phyloP scores from a whole-genome alignment of 495 filamentous ascomycete species.

The Lentithecium fluviatile region DNA sequence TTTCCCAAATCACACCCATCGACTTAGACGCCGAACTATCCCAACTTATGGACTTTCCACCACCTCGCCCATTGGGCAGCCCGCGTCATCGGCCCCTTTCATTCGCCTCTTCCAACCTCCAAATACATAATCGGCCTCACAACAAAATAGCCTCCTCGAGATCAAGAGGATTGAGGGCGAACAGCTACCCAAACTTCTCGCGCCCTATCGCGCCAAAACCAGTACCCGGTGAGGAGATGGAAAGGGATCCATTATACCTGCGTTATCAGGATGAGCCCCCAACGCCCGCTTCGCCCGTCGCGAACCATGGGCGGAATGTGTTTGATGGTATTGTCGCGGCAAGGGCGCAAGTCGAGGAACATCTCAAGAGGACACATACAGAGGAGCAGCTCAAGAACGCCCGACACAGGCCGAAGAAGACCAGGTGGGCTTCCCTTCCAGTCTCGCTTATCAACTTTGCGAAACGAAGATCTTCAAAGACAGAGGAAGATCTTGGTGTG shows the following conservation, averaged over 20 bases:
- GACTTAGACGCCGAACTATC: too few relatives aligned
- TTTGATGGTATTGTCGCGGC: too few relatives aligned
- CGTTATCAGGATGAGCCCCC: neutral
- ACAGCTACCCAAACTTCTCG: conserved; percentile 15
- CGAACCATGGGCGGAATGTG: neutral
- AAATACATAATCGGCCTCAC: neutral
- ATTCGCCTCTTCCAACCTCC: neutral
- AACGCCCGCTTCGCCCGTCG: neutral
- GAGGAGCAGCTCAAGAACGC: too few relatives aligned
- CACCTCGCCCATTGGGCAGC: too few relatives aligned
- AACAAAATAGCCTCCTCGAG: neutral
- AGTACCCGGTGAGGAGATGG: conserved; percentile 4
- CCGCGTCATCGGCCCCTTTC: neutral
- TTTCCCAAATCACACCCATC: too few relatives aligned
- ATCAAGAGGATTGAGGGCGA: conserved; percentile 1
- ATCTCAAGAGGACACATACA: too few relatives aligned
- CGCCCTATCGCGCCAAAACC: conserved; percentile 6
- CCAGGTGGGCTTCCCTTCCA: neutral
- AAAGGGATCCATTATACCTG: neutral
- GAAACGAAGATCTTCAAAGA: neutral
- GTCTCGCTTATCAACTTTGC: neutral
- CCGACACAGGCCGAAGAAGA: neutral
- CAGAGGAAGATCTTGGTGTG: neutral
- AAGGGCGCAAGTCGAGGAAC: too few relatives aligned
- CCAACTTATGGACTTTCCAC: too few relatives aligned